Percentiles rank a stretch among this genome's conserved stretches.
phyloP scores from a whole-genome alignment of 2,329 filamentous ascomycete genomes.

The Pezicula rhizophila region DNA sequence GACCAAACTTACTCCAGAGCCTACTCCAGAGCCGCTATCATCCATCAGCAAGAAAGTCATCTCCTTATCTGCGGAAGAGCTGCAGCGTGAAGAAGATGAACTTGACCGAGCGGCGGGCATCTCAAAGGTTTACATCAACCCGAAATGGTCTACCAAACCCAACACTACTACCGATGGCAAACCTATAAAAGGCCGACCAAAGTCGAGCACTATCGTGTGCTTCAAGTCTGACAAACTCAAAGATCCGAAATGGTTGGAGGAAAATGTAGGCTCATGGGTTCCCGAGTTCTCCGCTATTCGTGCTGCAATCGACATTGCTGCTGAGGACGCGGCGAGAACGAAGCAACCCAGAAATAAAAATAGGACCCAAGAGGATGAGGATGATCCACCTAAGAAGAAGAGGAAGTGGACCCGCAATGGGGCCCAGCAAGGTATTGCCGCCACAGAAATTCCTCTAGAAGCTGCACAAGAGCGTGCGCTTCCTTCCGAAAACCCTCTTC shows the following conservation, averaged over 20 bases:
- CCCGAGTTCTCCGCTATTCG: not conserved
- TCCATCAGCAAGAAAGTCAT: no score
- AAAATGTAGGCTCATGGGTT: conserved; percentile 10
- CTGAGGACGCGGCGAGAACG: not conserved
- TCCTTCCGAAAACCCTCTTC: no score
- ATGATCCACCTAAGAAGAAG: not conserved
- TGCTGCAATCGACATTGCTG: conserved; percentile 4
- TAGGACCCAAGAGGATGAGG: no score
- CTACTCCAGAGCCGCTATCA: no score
- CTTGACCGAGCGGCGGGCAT: no score
- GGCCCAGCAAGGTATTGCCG: no score
- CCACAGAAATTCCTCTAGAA: no score
- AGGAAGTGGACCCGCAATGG: no score
- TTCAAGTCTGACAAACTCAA: conserved; percentile 26
- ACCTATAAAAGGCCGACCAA: conserved; percentile 22
- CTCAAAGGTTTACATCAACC: not conserved
- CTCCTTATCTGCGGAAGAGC: no score
- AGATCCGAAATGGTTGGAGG: conserved; percentile 9
- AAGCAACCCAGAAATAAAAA: not conserved
- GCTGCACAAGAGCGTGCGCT: no score
- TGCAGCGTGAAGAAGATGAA: no score
- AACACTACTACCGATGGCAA: not conserved
- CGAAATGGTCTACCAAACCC: not conserved
- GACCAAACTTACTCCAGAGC: no score
- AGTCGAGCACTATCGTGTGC: conserved; percentile 26